Percentiles rank a stretch among this genome's conserved stretches.
Conservation (phyloP, 2,329 filamentous ascomycete species). For the Pestalotiopsis sp. region DNA sequence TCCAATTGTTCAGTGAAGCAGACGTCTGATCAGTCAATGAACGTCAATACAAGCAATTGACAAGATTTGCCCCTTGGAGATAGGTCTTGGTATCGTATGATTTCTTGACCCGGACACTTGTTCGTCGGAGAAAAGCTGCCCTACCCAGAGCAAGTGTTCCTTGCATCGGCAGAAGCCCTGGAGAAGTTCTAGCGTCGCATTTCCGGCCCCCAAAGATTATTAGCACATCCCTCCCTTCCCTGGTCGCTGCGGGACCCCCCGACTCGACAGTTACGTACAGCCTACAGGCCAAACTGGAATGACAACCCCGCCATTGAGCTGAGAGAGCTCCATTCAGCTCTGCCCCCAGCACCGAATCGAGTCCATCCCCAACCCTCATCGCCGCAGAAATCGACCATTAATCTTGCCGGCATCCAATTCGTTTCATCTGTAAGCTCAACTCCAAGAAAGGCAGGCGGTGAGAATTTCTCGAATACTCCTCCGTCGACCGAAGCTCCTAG, state of each 20-base stretch:
- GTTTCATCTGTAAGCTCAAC: not conserved
- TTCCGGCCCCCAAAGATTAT: not conserved
- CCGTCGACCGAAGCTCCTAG: slow-evolving; percentile 8
- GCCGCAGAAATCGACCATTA: not conserved
- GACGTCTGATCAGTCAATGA: not conserved
- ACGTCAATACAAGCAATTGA: slow-evolving; percentile 6
- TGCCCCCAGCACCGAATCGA: not conserved
- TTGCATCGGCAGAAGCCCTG: slow-evolving; percentile 6
- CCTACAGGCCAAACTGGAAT: not conserved
- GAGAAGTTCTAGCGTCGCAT: slow-evolving; percentile 6
- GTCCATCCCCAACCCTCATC: not conserved
- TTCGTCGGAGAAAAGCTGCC: not conserved
- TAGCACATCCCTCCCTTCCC: not conserved
- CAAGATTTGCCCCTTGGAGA: not conserved
- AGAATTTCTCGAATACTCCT: slow-evolving; percentile 4
- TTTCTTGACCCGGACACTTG: not conserved
- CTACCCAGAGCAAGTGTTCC: not conserved
- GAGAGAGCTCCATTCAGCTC: not conserved
- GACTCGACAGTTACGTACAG: not conserved
- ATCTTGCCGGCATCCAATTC: not conserved
- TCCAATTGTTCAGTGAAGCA: not conserved
- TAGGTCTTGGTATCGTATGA: slow-evolving; percentile 8
- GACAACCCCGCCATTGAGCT: not conserved
- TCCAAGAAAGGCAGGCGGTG: slow-evolving; percentile 10
- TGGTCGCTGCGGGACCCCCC: not conserved